Percentiles rank a stretch among this genome's conserved stretches.
Evolutionary conservation across 805 yeast species (phyloP).

Genomic region (Candida tallmaniae): DNA sequence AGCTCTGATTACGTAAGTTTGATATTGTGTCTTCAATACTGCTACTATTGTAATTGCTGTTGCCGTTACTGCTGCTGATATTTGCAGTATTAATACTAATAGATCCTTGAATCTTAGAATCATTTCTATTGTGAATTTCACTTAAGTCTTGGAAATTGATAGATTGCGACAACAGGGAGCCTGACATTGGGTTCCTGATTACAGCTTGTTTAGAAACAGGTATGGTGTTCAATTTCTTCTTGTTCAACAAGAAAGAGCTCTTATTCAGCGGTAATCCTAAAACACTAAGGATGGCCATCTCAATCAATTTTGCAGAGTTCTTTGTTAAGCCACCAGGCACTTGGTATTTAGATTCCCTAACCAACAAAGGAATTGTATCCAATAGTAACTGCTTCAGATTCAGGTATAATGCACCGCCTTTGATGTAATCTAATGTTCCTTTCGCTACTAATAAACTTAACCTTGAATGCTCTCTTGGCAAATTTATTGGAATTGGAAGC

Average conservation of each 20-base stretch:
- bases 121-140: too few species aligned
- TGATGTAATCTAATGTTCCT: conserved; percentile 76
- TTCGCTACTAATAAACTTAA: conserved; percentile 62
- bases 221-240: conserved; percentile 14
- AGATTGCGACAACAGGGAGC: conserved; percentile 1
- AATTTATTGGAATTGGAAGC: conserved; percentile 61
- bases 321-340: conserved; percentile 60
- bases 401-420: conserved; percentile 76
- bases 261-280: conserved; percentile 45
- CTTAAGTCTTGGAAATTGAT: not conserved
- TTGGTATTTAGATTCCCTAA: conserved; percentile 46
- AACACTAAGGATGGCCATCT: conserved; percentile 57
- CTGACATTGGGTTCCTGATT: conserved; percentile 13
- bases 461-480: conserved; percentile 59
- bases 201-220: conserved; percentile 23
- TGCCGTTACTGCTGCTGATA: not conserved
- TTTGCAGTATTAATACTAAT: not conserved
- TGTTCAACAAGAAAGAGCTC: conserved; percentile 6
- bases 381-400: conserved; percentile 58
- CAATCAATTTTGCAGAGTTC: conserved; percentile 53
- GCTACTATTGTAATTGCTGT: not conserved
- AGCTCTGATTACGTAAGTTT: not conserved
- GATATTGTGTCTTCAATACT: not conserved
- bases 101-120: not conserved
- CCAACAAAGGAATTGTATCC: conserved; percentile 47